phyloP scores from a whole-genome alignment of 495 filamentous ascomycete species.

The Cercophora samala region DNA sequence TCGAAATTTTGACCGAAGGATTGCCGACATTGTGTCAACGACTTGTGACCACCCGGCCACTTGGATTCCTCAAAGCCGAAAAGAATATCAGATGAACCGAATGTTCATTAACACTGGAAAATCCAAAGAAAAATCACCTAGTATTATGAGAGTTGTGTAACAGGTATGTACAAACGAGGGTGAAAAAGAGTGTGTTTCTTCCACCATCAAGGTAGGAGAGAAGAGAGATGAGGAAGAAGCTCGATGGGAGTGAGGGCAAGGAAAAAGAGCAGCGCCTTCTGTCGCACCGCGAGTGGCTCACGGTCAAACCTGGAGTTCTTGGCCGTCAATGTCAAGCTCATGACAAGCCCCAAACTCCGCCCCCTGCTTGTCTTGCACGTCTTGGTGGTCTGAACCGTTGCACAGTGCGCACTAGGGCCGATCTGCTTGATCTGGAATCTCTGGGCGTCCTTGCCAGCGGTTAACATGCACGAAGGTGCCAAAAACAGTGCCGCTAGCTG shows the following conservation, averaged over 20 bases:
- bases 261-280: background rate
- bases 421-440: background rate
- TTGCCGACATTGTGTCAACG: background rate
- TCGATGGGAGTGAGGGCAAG: background rate
- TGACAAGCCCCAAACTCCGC: background rate
- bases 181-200: background rate
- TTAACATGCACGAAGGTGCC: background rate
- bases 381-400: background rate
- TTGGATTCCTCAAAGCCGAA: background rate
- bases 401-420: background rate
- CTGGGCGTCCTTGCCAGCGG: background rate
- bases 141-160: background rate
- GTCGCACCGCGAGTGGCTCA: background rate
- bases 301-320: background rate
- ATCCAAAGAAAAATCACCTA: background rate
- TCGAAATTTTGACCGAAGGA: background rate
- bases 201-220: background rate
- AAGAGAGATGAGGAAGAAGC: background rate
- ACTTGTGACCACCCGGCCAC: background rate
- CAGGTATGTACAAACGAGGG: too few species aligned
- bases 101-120: background rate
- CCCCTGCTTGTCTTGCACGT: background rate
- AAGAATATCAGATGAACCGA: background rate
- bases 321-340: background rate
- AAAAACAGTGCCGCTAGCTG: background rate